Evolutionary conservation across 805 yeast species (phyloP).

Genomic region (Candida coquimbonensis): DNA sequence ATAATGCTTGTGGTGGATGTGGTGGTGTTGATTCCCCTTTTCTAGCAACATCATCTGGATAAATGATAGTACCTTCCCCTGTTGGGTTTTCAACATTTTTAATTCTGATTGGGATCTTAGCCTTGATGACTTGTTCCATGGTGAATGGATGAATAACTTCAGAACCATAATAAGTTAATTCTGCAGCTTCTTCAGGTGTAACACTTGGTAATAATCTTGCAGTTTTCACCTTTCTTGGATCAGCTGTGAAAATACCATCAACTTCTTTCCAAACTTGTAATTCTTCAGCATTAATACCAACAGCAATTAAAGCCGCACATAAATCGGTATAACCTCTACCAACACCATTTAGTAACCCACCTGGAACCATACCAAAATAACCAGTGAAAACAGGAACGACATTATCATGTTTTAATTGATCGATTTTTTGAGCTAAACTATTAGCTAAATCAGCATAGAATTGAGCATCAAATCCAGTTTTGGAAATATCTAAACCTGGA

Average conservation of each 20-base stretch:
- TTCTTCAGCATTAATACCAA: conserved; percentile 87
- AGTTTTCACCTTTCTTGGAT: conserved; percentile 88
- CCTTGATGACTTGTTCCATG: conserved; percentile 97
- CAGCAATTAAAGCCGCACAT: conserved; percentile 95
- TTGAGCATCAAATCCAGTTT: conserved; percentile 54
- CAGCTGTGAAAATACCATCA: conserved; percentile 98
- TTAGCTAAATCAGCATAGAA: conserved; percentile 54
- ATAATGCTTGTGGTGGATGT: conserved; percentile 79
- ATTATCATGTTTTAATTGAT: conserved; percentile 30
- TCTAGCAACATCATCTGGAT: conserved; percentile 82
- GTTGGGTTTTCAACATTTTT: conserved; percentile 91
- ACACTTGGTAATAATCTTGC: conserved; percentile 83
- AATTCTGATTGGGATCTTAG: conserved; percentile 92
- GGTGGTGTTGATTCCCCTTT: conserved; percentile 90
- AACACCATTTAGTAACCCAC: conserved; percentile 85
- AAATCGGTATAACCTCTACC: conserved; percentile 98
- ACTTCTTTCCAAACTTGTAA: conserved; percentile 98
- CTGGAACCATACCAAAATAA: conserved; percentile 93
- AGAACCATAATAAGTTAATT: conserved; percentile 93
- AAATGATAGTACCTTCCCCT: conserved; percentile 92
- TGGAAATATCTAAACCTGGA: conserved; percentile 43
- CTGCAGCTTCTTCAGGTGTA: conserved; percentile 98
- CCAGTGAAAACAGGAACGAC: conserved; percentile 91
- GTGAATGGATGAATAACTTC: conserved; percentile 99
- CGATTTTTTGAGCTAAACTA: conserved; percentile 44